Percentiles rank a stretch among this genome's conserved stretches.
Conservation (phyloP, 2,329 filamentous ascomycete genomes). For the Fusarium anguioides region DNA sequence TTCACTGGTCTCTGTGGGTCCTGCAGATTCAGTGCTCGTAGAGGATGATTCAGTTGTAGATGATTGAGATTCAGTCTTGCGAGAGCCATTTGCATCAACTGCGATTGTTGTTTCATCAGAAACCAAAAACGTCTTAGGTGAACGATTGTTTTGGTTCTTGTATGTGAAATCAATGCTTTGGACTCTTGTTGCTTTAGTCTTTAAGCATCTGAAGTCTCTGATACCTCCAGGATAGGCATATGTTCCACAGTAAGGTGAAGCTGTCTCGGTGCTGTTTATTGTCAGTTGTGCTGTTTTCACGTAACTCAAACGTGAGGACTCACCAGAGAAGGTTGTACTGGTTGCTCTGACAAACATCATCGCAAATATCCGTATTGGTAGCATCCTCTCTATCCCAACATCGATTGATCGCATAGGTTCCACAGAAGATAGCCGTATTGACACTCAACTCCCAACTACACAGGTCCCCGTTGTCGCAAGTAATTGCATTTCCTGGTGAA, state of each 20-base stretch:
- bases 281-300: accelerated
- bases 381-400: conserved; percentile 1
- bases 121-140: not conserved
- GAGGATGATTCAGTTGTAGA: not conserved
- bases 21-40: not conserved
- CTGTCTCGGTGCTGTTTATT: conserved; percentile 5
- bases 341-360: conserved; percentile 34
- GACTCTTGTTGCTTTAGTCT: not conserved
- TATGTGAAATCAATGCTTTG: conserved; percentile 27
- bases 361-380: conserved; percentile 3
- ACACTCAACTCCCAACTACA: conserved; percentile 22
- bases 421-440: conserved; percentile 13
- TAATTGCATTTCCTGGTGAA: conserved; percentile 30
- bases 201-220: conserved; percentile 22
- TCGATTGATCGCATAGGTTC: not conserved
- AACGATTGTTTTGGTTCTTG: not conserved
- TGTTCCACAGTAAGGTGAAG: conserved; percentile 25
- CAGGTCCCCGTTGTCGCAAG: conserved; percentile 5
- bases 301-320: accelerated
- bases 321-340: conserved; percentile 30
- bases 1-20: not conserved
- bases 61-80: not conserved
- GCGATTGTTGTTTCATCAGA: not conserved
- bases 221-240: conserved; percentile 22
- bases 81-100: too few relatives aligned